A percentile compares a stretch with the other conserved stretches of the same genome.
Conservation (phyloP, 2,329 filamentous ascomycete genomes). For the Zymoseptoria ardabiliae region DNA sequence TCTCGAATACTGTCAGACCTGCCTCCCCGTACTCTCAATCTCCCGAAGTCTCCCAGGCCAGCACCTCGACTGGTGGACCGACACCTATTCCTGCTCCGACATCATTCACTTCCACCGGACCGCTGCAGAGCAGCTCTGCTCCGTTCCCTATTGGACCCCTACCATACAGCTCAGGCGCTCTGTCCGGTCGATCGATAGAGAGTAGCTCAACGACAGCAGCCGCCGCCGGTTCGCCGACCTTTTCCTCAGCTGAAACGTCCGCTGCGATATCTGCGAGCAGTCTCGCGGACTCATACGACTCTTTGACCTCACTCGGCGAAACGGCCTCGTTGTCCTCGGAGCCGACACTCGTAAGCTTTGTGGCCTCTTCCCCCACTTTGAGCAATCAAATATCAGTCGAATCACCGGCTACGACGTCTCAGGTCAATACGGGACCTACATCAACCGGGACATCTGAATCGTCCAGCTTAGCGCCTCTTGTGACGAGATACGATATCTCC, state of each 20-base stretch:
- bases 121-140: too few relatives aligned
- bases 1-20: too few relatives aligned
- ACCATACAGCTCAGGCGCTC: neutral
- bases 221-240: neutral
- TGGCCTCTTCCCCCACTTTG: neutral
- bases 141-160: too few relatives aligned
- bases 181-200: neutral
- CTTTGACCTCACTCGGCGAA: neutral
- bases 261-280: neutral
- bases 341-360: neutral
- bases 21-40: too few relatives aligned
- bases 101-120: too few relatives aligned
- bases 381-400: neutral
- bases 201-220: neutral
- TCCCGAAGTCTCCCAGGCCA: too few relatives aligned
- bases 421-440: neutral
- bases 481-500: neutral
- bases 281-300: neutral
- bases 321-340: neutral
- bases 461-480: neutral
- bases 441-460: neutral
- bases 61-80: too few relatives aligned
- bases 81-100: too few relatives aligned
- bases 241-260: neutral
- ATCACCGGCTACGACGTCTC: neutral